Conservation (phyloP, 371 early-diverging fungal genomes). For the Haplosporangium sp. region DNA sequence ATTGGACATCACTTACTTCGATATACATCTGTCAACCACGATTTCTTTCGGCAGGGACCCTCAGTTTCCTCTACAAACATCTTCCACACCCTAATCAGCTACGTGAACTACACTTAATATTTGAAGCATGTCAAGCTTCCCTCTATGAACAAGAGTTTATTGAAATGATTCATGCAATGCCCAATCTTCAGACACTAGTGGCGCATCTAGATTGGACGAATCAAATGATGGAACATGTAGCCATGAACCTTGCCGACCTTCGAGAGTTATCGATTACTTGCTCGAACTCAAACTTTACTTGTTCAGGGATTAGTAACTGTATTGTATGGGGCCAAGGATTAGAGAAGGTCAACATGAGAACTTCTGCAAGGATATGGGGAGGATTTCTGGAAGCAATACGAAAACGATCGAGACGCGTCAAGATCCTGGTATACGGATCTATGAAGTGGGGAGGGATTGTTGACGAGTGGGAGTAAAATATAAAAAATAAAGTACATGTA, state of each 20-base stretch:
- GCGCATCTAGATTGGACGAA: constrained; percentile 49
- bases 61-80: constrained; percentile 24
- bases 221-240: constrained; percentile 52
- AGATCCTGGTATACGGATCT: constrained; percentile 45
- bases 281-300: constrained; percentile 30
- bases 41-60: constrained; percentile 21
- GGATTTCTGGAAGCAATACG: constrained; percentile 46
- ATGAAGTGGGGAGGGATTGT: constrained; percentile 55
- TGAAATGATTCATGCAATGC: constrained; percentile 49
- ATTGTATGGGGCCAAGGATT: constrained; percentile 39
- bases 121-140: constrained; percentile 49
- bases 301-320: constrained; percentile 17
- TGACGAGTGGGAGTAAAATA: constrained; percentile 46
- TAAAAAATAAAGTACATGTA: too few species aligned
- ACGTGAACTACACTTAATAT: constrained; percentile 40
- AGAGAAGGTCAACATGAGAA: constrained; percentile 50
- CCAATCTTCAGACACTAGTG: constrained; percentile 32
- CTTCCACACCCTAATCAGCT: constrained; percentile 30
- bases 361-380: constrained; percentile 39
- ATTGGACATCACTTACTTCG: constrained; percentile 21
- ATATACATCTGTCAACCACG: constrained; percentile 50
- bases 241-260: constrained; percentile 25
- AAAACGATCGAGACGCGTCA: constrained; percentile 38
- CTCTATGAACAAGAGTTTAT: constrained; percentile 49
- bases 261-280: constrained; percentile 40